A percentile compares a stretch with the other conserved stretches of the same genome.
Conservation (phyloP, 306 rosid species). For the Lupinus albus region DNA sequence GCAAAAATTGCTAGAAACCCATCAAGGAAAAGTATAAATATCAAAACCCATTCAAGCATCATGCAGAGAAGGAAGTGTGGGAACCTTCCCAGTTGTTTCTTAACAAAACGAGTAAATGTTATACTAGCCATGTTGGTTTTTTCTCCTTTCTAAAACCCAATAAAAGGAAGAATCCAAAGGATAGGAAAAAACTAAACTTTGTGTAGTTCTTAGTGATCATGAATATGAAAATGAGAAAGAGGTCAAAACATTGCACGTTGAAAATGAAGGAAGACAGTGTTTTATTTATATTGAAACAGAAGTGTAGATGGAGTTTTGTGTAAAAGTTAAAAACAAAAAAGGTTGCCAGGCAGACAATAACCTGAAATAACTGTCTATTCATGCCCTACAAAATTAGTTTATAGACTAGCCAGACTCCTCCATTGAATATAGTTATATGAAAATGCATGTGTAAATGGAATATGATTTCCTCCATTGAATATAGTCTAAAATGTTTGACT, state of each 20-base stretch:
- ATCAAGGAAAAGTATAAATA: constrained; percentile 65
- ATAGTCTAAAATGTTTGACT: no score
- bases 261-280: not conserved
- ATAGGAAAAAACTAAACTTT: not conserved
- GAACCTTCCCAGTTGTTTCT: constrained; percentile 61
- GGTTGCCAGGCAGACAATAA: constrained; percentile 25
- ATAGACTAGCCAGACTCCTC: no score
- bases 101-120: constrained; percentile 58
- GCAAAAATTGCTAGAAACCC: constrained; percentile 74
- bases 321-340: not conserved
- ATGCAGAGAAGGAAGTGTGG: constrained; percentile 71
- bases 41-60: constrained; percentile 79
- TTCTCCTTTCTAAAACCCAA: not conserved
- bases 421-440: no score
- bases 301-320: constrained; percentile 42
- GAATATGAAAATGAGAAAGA: constrained; percentile 17
- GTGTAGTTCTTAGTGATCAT: not conserved
- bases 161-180: not conserved
- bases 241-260: constrained; percentile 46
- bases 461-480: no score
- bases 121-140: constrained; percentile 50
- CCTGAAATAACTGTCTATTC: constrained; percentile 67
- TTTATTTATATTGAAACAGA: constrained; percentile 30
- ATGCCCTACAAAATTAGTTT: constrained; percentile 32
- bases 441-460: no score